Conservation (phyloP, 2,329 filamentous ascomycete species). For the Cryphonectria radicalis region DNA sequence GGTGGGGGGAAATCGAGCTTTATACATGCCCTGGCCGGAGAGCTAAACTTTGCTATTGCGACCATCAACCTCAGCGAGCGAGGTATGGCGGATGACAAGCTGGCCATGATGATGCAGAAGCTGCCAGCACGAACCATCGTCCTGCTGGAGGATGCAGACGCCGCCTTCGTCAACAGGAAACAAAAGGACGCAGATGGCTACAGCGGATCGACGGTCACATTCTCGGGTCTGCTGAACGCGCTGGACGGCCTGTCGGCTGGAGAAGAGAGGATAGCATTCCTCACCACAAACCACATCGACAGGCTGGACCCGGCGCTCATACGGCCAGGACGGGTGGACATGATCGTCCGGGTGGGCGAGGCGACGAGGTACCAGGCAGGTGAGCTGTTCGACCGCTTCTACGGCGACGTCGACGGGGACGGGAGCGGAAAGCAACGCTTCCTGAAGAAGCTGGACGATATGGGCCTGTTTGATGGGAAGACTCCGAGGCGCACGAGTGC, state of each 20-base stretch:
- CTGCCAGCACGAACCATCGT: conserved; percentile 82
- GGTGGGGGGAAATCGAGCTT: conserved; percentile 95
- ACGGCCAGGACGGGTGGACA: conserved; percentile 88
- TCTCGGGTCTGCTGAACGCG: conserved; percentile 85
- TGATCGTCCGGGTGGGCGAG: conserved; percentile 88
- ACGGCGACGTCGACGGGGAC: conserved; percentile 75
- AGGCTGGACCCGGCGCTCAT: conserved; percentile 87
- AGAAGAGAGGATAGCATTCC: conserved; percentile 90
- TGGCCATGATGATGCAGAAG: conserved; percentile 85
- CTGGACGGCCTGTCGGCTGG: conserved; percentile 92
- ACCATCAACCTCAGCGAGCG: conserved; percentile 90
- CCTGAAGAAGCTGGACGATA: conserved; percentile 67
- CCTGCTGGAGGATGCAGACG: conserved; percentile 87
- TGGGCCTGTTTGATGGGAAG: conserved; percentile 69
- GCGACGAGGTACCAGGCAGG: conserved; percentile 83
- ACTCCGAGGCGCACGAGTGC: conserved; percentile 71
- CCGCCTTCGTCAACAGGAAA: conserved; percentile 82
- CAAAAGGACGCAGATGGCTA: conserved; percentile 83
- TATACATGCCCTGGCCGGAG: conserved; percentile 92
- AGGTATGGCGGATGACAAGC: conserved; percentile 85
- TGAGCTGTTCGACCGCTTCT: conserved; percentile 94
- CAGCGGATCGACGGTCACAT: conserved; percentile 85
- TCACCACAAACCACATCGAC: conserved; percentile 94
- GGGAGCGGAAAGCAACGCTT: conserved; percentile 70
- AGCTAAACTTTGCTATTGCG: conserved; percentile 88